phyloP scores from a whole-genome alignment of 2,329 filamentous ascomycete species.

The Ophiostoma novo-ulmi region DNA sequence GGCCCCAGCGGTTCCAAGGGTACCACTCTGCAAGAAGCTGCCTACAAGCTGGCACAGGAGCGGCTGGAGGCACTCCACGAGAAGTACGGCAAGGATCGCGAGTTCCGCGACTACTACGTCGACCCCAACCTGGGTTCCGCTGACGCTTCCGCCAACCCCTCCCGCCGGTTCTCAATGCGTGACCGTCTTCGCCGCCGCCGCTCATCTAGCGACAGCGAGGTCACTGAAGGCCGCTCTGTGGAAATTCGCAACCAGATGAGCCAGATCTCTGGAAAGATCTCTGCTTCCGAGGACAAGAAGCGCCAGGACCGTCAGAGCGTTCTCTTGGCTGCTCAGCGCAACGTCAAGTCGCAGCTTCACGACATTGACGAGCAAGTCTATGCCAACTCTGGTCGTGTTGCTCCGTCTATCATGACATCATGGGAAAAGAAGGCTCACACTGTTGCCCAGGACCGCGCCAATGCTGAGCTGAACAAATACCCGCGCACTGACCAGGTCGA shows the following conservation, averaged over 20 bases:
- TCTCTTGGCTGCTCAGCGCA: slow-evolving; percentile 73
- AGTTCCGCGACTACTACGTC: slow-evolving; percentile 71
- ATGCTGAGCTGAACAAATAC: slow-evolving; percentile 53
- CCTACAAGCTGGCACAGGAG: slow-evolving; percentile 79
- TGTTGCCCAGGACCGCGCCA: slow-evolving; percentile 60
- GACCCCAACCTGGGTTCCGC: slow-evolving; percentile 35
- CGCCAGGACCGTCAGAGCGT: slow-evolving; percentile 69
- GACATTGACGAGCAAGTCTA: slow-evolving; percentile 79
- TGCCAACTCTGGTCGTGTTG: slow-evolving; percentile 67
- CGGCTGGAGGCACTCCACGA: slow-evolving; percentile 74
- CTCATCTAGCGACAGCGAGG: slow-evolving; percentile 61
- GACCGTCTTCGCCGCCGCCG: slow-evolving; percentile 54
- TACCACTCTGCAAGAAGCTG: slow-evolving; percentile 73
- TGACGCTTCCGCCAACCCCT: slow-evolving; percentile 29
- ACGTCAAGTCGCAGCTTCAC: slow-evolving; percentile 73
- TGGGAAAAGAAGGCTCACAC: slow-evolving; percentile 75
- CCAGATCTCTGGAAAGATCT: slow-evolving; percentile 47
- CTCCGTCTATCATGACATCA: slow-evolving; percentile 62
- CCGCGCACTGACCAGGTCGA: slow-evolving; percentile 50
- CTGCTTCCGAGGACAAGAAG: slow-evolving; percentile 55
- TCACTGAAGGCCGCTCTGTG: slow-evolving; percentile 62
- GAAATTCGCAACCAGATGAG: slow-evolving; percentile 51
- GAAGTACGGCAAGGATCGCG: slow-evolving; percentile 57
- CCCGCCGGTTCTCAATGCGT: slow-evolving; percentile 46
- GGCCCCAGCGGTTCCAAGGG: slow-evolving; percentile 38